Base-by-base conservation (phyloP, 2,329 filamentous ascomycete genomes). In the Ceratocystis ficicola region DNA sequence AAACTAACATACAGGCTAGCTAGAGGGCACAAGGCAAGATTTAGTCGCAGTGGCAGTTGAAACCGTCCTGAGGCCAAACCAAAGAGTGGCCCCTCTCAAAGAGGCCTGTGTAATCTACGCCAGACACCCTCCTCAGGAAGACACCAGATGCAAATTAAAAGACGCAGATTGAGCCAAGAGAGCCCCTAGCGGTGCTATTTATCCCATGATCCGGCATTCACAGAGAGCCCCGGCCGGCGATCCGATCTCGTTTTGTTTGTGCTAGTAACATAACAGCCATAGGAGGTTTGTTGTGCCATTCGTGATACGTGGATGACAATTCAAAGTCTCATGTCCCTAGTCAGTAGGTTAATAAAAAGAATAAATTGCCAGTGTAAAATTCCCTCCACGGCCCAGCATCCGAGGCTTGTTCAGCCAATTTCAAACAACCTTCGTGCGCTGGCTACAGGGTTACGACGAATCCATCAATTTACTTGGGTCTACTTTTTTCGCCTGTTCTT, bases 191-290 rank as follows among this genome's bases (percentile, higher is more conserved):
- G 36, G 36, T 41, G 36, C 10, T 4, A 41, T 41, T 41, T 41
- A 41, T 12, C 36, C 36, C 30, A 10, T 3, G 32, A 57, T 6
- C 6, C 52, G 17, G 52, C 52, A 57, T 25, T 25, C 52, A 3
- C n/a, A 3, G 3, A 30, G 22, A 30, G n/a, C 12, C 25, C 52
- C 52, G 25, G 52, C 12, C 52, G 25, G 12, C 52, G 52, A 57
- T 57, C 52, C 22, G 52, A 57, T 57, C 52, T 12, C 32, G 52
- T 57, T 57, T 57, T 57, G 52, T 57, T 57, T 57, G 52, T 17
- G 25, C 28, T 32, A 17, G 52, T 10, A 57, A 25, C 52, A 28
- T 10, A 57, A 25, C 52, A 28, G 5, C 22, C 10, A 32, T 15
- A 17, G 2, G 8, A 30, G 52, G 48, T 1, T 25, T 50, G 48